Conservation (phyloP, 495 filamentous ascomycete species). For the Physcia stellaris region DNA sequence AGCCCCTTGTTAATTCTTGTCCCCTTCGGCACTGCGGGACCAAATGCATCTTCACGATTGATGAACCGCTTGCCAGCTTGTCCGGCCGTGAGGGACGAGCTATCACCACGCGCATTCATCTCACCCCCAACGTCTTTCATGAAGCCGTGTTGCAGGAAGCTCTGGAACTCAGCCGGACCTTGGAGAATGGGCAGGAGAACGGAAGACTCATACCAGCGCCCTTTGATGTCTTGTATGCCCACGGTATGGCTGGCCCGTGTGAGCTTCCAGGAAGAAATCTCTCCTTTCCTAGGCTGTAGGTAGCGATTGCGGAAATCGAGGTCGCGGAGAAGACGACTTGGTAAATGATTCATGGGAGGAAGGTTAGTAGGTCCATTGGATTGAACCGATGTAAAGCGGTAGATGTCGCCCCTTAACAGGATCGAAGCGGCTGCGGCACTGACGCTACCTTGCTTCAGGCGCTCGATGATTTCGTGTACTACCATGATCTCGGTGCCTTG, state of each 20-base stretch:
- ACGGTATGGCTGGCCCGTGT: conserved; percentile 18
- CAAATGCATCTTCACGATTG: conserved; percentile 29
- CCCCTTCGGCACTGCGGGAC: conserved; percentile 25
- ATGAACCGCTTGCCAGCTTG: conserved; percentile 17
- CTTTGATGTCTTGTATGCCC: conserved; percentile 40
- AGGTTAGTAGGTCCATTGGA: conserved; percentile 16
- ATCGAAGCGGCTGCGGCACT: conserved; percentile 15
- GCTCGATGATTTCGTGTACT: conserved; percentile 24
- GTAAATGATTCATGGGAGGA: conserved; percentile 23
- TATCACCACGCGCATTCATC: conserved; percentile 37
- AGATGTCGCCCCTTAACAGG: conserved; percentile 32
- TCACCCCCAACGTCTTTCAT: conserved; percentile 28
- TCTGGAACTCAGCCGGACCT: conserved; percentile 21
- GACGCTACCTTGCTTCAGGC: conserved; percentile 9
- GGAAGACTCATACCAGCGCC: conserved; percentile 48
- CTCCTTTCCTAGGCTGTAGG: conserved; percentile 22
- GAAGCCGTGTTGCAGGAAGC: conserved; percentile 23
- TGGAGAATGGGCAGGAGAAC: conserved; percentile 36
- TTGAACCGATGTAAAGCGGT: conserved; percentile 25
- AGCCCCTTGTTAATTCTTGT: conserved; percentile 22
- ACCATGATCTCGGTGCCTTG: conserved; percentile 39
- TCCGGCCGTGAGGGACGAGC: conserved; percentile 11
- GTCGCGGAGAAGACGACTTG: conserved; percentile 30
- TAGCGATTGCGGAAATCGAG: conserved; percentile 31
- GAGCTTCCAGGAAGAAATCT: conserved; percentile 32